Evolutionary conservation across 2,329 filamentous ascomycete species (phyloP).

Genomic region (Seiridium unicorne): DNA sequence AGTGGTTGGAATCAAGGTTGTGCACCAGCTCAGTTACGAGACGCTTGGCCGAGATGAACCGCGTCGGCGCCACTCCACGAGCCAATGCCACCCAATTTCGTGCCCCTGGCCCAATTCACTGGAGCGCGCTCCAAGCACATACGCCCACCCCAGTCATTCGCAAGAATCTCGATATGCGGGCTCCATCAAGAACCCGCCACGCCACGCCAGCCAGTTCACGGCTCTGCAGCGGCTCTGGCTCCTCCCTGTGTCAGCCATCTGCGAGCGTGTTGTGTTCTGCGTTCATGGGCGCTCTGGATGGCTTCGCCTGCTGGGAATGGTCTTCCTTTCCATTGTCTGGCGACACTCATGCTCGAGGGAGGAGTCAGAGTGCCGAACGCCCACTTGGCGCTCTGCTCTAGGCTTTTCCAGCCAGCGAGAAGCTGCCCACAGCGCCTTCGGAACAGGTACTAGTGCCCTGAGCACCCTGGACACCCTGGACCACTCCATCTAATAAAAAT

Average conservation of each 20-base stretch:
- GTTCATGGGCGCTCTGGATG: too few species aligned
- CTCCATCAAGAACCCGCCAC: not conserved
- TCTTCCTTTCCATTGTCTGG: too few species aligned
- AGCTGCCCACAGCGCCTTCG: not conserved
- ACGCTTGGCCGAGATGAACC: conserved; percentile 10
- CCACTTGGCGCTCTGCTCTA: not conserved
- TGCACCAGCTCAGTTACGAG: conserved; percentile 9
- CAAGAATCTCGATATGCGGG: not conserved
- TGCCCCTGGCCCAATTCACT: not conserved
- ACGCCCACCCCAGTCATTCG: not conserved
- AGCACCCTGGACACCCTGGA: conserved; percentile 2
- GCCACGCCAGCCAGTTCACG: not conserved
- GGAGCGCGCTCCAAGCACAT: not conserved
- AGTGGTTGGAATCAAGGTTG: conserved; percentile 9
- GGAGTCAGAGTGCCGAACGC: not conserved
- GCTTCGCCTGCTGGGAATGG: too few species aligned
- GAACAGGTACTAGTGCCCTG: conserved; percentile 10
- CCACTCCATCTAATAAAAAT: conserved; percentile 14
- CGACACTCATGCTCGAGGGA: too few species aligned
- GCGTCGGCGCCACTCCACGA: conserved; percentile 8
- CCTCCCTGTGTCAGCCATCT: not conserved
- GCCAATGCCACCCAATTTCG: conserved; percentile 12
- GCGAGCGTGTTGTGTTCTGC: not conserved
- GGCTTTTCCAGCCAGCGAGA: not conserved
- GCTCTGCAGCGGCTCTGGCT: too few species aligned